phyloP scores from a whole-genome alignment of 1,139 yeast species.

The Hansenula sp. region DNA sequence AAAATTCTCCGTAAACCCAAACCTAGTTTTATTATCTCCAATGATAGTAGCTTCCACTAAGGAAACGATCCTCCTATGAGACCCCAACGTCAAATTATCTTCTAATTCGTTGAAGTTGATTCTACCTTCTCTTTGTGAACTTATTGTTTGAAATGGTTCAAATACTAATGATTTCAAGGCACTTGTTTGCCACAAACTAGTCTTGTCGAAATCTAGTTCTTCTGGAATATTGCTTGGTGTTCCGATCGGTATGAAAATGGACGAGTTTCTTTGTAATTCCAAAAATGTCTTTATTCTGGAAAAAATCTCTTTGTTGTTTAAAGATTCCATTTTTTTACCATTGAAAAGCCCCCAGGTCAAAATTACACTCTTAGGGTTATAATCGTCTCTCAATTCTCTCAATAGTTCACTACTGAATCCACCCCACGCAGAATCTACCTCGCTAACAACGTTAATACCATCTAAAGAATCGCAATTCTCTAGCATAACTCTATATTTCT shows the following conservation, averaged over 20 bases:
- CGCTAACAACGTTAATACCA: constrained; percentile 68
- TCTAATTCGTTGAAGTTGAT: constrained; percentile 22
- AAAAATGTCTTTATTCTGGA: constrained; percentile 46
- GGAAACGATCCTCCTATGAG: constrained; percentile 26
- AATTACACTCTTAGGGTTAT: constrained; percentile 55
- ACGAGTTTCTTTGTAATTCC: constrained; percentile 40
- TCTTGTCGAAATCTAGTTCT: constrained; percentile 17
- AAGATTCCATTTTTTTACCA: constrained; percentile 16
- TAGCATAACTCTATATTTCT: constrained; percentile 55
- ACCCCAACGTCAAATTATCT: constrained; percentile 23
- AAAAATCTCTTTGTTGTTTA: constrained; percentile 22
- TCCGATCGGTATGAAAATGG: constrained; percentile 49
- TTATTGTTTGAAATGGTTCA: constrained; percentile 28
- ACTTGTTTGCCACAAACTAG: constrained; percentile 41
- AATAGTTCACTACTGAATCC: constrained; percentile 62
- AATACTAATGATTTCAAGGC: constrained; percentile 27
- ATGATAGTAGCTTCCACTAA: constrained; percentile 10
- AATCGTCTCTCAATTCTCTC: constrained; percentile 62
- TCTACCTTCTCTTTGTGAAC: constrained; percentile 14
- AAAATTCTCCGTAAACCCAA: constrained; percentile 16
- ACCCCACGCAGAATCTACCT: constrained; percentile 79
- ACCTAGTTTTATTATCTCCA: background rate
- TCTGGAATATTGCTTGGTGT: constrained; percentile 21
- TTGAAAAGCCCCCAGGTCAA: constrained; percentile 53
- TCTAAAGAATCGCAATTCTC: constrained; percentile 74